Conservation (phyloP, 1,284 basidiomycete genomes). For the Ustilago sp. region DNA sequence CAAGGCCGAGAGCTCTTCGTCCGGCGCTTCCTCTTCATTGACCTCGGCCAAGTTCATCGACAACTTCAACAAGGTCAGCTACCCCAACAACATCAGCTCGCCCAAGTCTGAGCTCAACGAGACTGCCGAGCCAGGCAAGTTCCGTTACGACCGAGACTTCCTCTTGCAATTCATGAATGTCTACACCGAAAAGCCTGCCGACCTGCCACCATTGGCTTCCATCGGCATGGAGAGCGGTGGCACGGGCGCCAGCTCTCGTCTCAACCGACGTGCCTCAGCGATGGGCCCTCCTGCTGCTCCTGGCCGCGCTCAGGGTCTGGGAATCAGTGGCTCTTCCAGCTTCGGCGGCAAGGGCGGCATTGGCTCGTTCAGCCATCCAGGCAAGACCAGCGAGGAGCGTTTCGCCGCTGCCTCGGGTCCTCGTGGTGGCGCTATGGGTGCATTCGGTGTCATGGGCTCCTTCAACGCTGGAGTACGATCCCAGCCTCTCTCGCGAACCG, state of each 20-base stretch:
- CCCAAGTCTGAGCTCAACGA: constrained; percentile 87
- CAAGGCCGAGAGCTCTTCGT: constrained; percentile 48
- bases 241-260: constrained; percentile 53
- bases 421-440: constrained; percentile 55
- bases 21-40: constrained; percentile 54
- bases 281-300: constrained; percentile 61
- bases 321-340: constrained; percentile 58
- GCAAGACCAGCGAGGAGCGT: constrained; percentile 68
- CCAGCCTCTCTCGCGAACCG: constrained; percentile 65
- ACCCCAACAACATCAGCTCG: constrained; percentile 85
- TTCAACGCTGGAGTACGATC: constrained; percentile 64
- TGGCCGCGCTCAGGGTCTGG: constrained; percentile 59
- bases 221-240: constrained; percentile 76
- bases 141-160: constrained; percentile 98
- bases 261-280: constrained; percentile 56
- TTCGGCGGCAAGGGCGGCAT: constrained; percentile 63
- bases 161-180: constrained; percentile 95
- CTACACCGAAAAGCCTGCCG: constrained; percentile 93
- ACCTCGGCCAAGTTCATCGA: constrained; percentile 75
- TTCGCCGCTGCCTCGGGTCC: constrained; percentile 62
- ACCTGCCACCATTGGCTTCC: constrained; percentile 87
- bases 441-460: constrained; percentile 65
- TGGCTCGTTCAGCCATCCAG: constrained; percentile 57
- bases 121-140: constrained; percentile 85
- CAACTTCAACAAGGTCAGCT: constrained; percentile 81